Conservation (phyloP, 768 basidiomycete genomes). For the Boletus tylopilopsis region DNA sequence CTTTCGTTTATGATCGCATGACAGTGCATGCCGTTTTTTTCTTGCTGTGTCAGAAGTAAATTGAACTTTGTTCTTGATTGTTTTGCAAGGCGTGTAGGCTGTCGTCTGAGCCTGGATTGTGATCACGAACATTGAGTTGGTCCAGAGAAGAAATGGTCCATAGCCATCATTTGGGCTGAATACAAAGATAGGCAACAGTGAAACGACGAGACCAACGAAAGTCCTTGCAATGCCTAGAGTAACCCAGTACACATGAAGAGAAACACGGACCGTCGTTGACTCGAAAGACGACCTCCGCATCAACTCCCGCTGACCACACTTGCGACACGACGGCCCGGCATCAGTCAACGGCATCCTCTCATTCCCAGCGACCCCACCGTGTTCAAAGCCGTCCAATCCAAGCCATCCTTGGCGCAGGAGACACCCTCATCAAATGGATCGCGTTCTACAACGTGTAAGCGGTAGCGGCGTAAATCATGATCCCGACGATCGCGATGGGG, state of each 20-base stretch:
- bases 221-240: too few species aligned
- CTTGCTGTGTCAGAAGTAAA: slow-evolving; percentile 13
- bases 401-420: background rate
- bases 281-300: too few species aligned
- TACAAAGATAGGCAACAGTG: too few species aligned
- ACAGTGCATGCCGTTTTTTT: slow-evolving; percentile 16
- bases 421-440: slow-evolving; percentile 5
- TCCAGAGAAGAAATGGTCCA: too few species aligned
- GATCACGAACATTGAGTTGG: too few species aligned
- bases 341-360: slow-evolving; percentile 3
- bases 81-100: background rate
- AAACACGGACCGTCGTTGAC: too few species aligned
- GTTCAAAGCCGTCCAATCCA: background rate
- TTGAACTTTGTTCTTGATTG: background rate
- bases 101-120: too few species aligned
- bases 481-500: slow-evolving; percentile 3
- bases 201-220: too few species aligned
- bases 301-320: background rate
- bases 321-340: background rate
- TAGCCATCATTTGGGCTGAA: too few species aligned
- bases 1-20: background rate
- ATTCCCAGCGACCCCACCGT: background rate
- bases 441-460: slow-evolving; percentile 8
- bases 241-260: too few species aligned
- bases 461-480: slow-evolving; percentile 5